Evolutionary conservation across 768 basidiomycete genomes (phyloP).

Genomic region (Mycena maculata): DNA sequence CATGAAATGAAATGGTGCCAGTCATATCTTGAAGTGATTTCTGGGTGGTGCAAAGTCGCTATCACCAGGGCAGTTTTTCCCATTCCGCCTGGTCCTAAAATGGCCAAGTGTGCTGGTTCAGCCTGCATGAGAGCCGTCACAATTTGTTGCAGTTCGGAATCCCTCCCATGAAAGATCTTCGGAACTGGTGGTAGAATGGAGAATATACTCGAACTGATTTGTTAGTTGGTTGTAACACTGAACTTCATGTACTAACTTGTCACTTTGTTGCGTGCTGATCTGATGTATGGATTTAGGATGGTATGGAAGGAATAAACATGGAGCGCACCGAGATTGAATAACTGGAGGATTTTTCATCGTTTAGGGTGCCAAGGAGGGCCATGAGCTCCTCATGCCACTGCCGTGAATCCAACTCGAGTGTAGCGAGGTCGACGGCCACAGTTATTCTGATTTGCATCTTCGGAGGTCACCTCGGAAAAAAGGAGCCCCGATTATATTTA

Average conservation of each 20-base stretch:
- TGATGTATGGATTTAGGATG: not conserved
- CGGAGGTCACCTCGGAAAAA: not conserved
- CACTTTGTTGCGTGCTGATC: not conserved
- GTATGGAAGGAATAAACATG: not conserved
- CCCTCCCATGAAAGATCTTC: constrained; percentile 13
- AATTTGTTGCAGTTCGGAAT: not conserved
- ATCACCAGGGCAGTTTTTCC: no score
- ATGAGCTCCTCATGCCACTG: constrained; percentile 13
- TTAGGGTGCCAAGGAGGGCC: not conserved
- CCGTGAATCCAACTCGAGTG: constrained; percentile 2
- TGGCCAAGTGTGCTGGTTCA: not conserved
- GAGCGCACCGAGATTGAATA: not conserved
- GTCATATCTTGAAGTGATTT: not conserved
- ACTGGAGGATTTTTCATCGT: not conserved
- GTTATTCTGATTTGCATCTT: not conserved
- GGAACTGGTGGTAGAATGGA: not conserved
- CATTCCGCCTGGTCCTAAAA: constrained; percentile 17
- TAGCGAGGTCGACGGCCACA: not conserved
- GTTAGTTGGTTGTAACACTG: not conserved
- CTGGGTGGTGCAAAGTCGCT: constrained; percentile 2
- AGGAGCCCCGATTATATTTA: not conserved
- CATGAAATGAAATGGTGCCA: constrained; percentile 24
- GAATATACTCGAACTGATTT: constrained; percentile 1
- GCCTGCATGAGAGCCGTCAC: not conserved
- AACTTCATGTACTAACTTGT: not conserved